These are phyloP conservation scores for Peziza echinospora DNA, from an alignment of 495 filamentous ascomycete species.

Conservation along the genomic window DNA sequence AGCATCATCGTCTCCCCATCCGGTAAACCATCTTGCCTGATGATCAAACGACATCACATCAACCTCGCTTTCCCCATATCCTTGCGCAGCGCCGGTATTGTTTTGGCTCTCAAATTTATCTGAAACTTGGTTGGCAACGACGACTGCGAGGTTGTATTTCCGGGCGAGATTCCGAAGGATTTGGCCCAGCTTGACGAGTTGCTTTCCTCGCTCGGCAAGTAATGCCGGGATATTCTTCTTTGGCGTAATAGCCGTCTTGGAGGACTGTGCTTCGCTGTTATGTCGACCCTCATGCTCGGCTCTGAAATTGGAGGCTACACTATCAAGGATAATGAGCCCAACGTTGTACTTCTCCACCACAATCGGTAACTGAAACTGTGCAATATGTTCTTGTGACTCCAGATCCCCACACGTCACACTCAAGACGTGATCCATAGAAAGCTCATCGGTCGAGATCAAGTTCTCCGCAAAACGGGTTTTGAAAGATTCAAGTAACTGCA, in stretches of 20 bases:
- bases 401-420: constrained; percentile 75
- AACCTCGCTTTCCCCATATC: not conserved
- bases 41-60: constrained; percentile 37
- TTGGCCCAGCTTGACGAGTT: constrained; percentile 57
- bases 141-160: constrained; percentile 53
- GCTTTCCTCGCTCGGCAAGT: constrained; percentile 18
- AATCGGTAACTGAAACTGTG: constrained; percentile 74
- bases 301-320: constrained; percentile 81
- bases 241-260: not conserved
- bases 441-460: constrained; percentile 19
- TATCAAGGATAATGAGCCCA: constrained; percentile 69
- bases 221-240: not conserved
- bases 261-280: not conserved
- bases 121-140: constrained; percentile 88
- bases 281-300: constrained; percentile 39
- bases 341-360: constrained; percentile 51
- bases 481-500: constrained; percentile 51
- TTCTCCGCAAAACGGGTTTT: constrained; percentile 29
- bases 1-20: constrained; percentile 53
- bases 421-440: constrained; percentile 33
- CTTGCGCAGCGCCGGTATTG: not conserved
- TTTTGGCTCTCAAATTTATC: constrained; percentile 42
- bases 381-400: constrained; percentile 86
- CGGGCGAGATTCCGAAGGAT: constrained; percentile 52
- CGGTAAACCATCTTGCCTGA: constrained; percentile 83